Evolutionary conservation across 2,329 filamentous ascomycete species (phyloP).

Genomic region (Leptographium wingfieldii): DNA sequence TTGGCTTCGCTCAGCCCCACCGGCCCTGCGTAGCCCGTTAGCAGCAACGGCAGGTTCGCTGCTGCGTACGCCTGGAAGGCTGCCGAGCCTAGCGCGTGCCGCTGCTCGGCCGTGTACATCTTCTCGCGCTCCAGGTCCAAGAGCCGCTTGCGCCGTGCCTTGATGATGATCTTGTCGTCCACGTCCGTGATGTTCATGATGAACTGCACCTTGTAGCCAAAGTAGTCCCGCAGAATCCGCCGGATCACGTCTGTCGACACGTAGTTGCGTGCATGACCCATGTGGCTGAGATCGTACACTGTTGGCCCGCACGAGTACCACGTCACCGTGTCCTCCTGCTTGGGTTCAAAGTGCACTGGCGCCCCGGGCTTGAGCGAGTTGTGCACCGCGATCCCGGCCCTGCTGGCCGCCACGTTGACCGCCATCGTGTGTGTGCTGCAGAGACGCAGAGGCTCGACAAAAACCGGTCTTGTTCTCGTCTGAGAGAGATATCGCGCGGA

Average conservation of each 20-base stretch:
- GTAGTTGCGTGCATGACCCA: slow-evolving; percentile 67
- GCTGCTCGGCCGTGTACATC: slow-evolving; percentile 10
- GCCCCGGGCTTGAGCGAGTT: slow-evolving; percentile 63
- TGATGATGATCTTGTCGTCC: slow-evolving; percentile 40
- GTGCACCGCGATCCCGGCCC: slow-evolving; percentile 49
- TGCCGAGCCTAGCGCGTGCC: slow-evolving; percentile 9
- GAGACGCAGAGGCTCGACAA: background rate
- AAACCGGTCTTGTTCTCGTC: background rate
- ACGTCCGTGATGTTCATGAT: slow-evolving; percentile 70
- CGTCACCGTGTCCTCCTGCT: slow-evolving; percentile 11
- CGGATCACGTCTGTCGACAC: slow-evolving; percentile 65
- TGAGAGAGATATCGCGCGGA: background rate
- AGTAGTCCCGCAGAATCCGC: slow-evolving; percentile 57
- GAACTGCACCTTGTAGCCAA: slow-evolving; percentile 57
- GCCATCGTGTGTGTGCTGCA: slow-evolving; percentile 3
- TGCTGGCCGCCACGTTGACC: background rate
- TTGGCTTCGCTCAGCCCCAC: slow-evolving; percentile 7
- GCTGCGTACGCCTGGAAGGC: slow-evolving; percentile 14
- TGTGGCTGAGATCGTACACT: slow-evolving; percentile 60
- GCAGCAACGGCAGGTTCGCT: slow-evolving; percentile 15
- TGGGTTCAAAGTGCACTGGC: slow-evolving; percentile 36
- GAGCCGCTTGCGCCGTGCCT: slow-evolving; percentile 16
- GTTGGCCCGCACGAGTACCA: slow-evolving; percentile 17
- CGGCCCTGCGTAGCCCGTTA: background rate
- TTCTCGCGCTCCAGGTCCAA: slow-evolving; percentile 13